Evolutionary conservation across 2,329 filamentous ascomycete genomes (phyloP).

Genomic region (Fusarium sarcochroum): DNA sequence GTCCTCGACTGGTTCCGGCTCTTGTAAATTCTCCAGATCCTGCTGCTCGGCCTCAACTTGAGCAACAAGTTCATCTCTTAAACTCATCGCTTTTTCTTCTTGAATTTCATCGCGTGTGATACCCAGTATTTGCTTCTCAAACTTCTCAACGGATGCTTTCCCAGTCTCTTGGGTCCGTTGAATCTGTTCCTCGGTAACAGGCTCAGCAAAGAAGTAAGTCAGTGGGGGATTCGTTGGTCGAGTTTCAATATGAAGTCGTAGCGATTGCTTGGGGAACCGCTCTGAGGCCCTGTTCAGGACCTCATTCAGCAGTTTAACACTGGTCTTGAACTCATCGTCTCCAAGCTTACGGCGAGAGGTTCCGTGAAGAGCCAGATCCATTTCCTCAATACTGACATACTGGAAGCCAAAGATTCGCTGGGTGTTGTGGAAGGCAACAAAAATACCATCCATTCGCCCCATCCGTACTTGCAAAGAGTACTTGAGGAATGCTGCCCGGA

Average conservation of each 20-base stretch:
- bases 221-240: slow-evolving; percentile 71
- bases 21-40: slow-evolving; percentile 38
- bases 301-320: slow-evolving; percentile 83
- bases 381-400: slow-evolving; percentile 87
- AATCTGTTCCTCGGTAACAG: slow-evolving; percentile 81
- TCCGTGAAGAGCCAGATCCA: slow-evolving; percentile 93
- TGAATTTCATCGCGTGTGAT: slow-evolving; percentile 56
- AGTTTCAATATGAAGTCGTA: slow-evolving; percentile 88
- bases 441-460: slow-evolving; percentile 98
- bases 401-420: slow-evolving; percentile 98
- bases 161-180: slow-evolving; percentile 78
- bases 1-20: slow-evolving; percentile 5
- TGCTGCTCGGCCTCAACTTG: slow-evolving; percentile 23
- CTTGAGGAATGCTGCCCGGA: slow-evolving; percentile 92
- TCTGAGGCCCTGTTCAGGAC: slow-evolving; percentile 81
- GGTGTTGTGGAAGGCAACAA: slow-evolving; percentile 96
- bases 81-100: slow-evolving; percentile 23
- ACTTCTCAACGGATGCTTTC: slow-evolving; percentile 75
- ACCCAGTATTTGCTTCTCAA: slow-evolving; percentile 74
- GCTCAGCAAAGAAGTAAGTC: slow-evolving; percentile 93
- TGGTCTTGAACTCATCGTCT: slow-evolving; percentile 87
- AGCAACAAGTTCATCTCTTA: slow-evolving; percentile 13
- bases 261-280: slow-evolving; percentile 80
- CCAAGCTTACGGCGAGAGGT: slow-evolving; percentile 76
- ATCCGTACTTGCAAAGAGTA: slow-evolving; percentile 97